Evolutionary conservation across 768 basidiomycete species (phyloP).

Genomic region (Suillus placidus): DNA sequence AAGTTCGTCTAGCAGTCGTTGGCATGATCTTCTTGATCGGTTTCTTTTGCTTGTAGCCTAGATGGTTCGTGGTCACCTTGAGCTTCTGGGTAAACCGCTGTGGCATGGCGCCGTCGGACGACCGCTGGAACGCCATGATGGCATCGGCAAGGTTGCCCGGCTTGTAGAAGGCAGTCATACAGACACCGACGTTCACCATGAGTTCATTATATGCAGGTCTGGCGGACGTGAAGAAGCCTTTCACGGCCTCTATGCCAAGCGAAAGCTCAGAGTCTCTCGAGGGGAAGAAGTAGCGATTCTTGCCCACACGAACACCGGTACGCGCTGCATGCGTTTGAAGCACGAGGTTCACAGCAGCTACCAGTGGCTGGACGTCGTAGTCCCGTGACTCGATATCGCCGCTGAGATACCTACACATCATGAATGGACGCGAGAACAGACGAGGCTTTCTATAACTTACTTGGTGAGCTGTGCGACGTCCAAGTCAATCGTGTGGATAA

Average conservation of each 20-base stretch:
- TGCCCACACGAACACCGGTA: conserved; percentile 49
- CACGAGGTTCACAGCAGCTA: conserved; percentile 52
- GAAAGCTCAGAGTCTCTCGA: conserved; percentile 34
- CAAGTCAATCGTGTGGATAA: conserved; percentile 36
- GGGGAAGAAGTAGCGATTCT: conserved; percentile 55
- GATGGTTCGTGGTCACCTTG: conserved; percentile 57
- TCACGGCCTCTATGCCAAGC: conserved; percentile 44
- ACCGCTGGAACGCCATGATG: conserved; percentile 48
- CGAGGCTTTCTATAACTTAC: conserved; percentile 28
- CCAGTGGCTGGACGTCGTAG: conserved; percentile 46
- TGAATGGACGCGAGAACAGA: conserved; percentile 6
- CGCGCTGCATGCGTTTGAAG: conserved; percentile 45
- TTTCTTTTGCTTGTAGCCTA: conserved; percentile 56
- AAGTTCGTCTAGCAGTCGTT: conserved; percentile 46
- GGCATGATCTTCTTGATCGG: conserved; percentile 42
- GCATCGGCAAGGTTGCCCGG: conserved; percentile 66
- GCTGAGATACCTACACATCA: conserved; percentile 38
- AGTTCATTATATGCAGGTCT: conserved; percentile 50
- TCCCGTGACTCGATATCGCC: conserved; percentile 39
- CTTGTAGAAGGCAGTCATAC: conserved; percentile 56
- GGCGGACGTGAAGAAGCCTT: conserved; percentile 55
- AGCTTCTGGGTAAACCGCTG: conserved; percentile 53
- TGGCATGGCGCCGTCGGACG: conserved; percentile 48
- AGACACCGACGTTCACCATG: conserved; percentile 57
- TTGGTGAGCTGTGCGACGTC: conserved; percentile 30